Conservation (phyloP, 768 basidiomycete species). For the Leucocoprinus sp. region DNA sequence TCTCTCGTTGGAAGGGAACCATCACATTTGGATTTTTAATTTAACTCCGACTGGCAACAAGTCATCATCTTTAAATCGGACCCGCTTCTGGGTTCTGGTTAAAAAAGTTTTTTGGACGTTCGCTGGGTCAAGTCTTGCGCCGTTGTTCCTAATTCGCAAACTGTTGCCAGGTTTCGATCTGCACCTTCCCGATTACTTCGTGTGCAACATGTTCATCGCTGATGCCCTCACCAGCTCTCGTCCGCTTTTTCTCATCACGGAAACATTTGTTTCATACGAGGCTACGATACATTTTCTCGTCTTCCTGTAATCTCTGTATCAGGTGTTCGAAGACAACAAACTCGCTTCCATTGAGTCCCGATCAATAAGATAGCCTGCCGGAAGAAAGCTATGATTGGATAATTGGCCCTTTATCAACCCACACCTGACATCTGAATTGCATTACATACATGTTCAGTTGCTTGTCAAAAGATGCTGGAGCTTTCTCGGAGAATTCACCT, state of each 20-base stretch:
- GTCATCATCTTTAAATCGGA: neutral
- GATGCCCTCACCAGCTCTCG: neutral
- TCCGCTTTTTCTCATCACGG: neutral
- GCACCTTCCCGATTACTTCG: too few species aligned
- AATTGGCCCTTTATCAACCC: neutral
- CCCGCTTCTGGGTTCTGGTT: neutral
- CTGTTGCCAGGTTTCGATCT: too few species aligned
- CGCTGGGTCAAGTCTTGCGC: neutral
- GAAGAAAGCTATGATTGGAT: neutral
- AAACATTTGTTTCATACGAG: neutral
- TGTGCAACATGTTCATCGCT: too few species aligned
- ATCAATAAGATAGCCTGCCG: conserved; percentile 2
- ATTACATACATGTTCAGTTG: neutral
- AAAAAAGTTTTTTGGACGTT: neutral
- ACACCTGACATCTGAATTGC: conserved; percentile 1
- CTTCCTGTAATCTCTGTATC: neutral
- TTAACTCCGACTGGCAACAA: neutral
- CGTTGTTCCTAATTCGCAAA: neutral
- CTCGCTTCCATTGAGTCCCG: neutral
- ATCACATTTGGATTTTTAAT: neutral
- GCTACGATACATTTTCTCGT: neutral
- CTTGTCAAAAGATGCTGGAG: too few species aligned
- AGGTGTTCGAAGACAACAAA: neutral
- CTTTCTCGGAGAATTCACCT: too few species aligned
- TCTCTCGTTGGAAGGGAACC: too few species aligned